Conservation (phyloP, 768 basidiomycete genomes). For the Clitopilus passeckerianus region DNA sequence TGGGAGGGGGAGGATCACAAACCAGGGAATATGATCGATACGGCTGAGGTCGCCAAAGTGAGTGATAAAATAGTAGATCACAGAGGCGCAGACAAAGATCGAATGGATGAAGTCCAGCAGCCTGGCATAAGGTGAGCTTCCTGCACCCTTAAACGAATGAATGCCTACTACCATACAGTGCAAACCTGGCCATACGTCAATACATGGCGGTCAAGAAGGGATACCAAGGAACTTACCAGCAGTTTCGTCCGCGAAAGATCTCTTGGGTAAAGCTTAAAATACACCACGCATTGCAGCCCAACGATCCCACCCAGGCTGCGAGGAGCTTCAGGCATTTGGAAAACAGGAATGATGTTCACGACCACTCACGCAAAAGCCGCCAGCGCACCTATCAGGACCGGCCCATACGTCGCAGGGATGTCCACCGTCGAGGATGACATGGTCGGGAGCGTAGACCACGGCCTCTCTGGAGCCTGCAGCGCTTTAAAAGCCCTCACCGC, state of each 20-base stretch:
- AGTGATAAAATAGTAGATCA: constrained; percentile 16
- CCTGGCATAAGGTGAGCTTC: constrained; percentile 5
- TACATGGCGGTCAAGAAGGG: background rate
- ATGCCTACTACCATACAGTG: constrained; percentile 6
- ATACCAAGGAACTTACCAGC: constrained; percentile 10
- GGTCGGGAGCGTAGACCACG: background rate
- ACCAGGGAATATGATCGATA: constrained; percentile 16
- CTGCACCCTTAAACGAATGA: background rate
- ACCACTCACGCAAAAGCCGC: constrained; percentile 16
- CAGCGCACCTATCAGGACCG: constrained; percentile 16
- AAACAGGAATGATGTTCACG: too few relatives aligned
- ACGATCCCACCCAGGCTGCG: constrained; percentile 19
- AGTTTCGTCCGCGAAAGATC: constrained; percentile 12
- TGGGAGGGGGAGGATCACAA: background rate
- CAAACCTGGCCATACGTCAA: constrained; percentile 3
- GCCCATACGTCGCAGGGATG: constrained; percentile 9
- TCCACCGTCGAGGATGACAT: constrained; percentile 2
- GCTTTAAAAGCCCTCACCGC: background rate
- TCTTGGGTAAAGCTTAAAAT: constrained; percentile 19
- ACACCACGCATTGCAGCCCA: constrained; percentile 18
- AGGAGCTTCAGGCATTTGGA: background rate
- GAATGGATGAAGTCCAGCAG: constrained; percentile 15
- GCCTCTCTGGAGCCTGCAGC: background rate
- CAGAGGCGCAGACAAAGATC: constrained; percentile 13
- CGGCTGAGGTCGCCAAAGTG: constrained; percentile 10